These are phyloP conservation scores for Yueomyces sp. DNA, from an alignment of 805 yeast genomes.

Conservation along the genomic window DNA sequence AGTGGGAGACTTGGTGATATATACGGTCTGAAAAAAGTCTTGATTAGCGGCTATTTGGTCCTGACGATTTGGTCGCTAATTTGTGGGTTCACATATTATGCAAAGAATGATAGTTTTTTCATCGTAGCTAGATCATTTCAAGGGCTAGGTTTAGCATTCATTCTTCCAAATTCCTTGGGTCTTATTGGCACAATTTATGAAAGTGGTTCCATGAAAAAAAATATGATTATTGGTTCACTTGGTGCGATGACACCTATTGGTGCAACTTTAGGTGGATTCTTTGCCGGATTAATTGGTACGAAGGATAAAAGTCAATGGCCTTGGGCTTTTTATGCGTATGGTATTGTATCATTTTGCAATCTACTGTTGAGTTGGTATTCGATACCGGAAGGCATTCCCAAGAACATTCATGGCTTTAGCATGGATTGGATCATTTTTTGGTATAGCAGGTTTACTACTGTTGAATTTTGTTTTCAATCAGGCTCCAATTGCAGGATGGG, in stretches of 20 bases:
- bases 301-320: constrained; percentile 12
- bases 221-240: constrained; percentile 38
- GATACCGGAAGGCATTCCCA: constrained; percentile 20
- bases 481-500: constrained; percentile 65
- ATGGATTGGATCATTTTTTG: constrained; percentile 47
- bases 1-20: constrained; percentile 65
- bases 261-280: constrained; percentile 38
- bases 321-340: constrained; percentile 20
- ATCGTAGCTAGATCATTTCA: constrained; percentile 42
- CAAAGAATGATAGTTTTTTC: constrained; percentile 38
- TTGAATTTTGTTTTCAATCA: constrained; percentile 65
- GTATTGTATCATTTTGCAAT: constrained; percentile 10
- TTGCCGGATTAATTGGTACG: constrained; percentile 33
- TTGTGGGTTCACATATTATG: constrained; percentile 42
- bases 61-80: constrained; percentile 43
- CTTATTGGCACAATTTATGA: constrained; percentile 35
- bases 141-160: constrained; percentile 48
- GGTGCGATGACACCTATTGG: constrained; percentile 55
- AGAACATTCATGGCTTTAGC: constrained; percentile 10
- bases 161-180: constrained; percentile 49
- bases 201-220: constrained; percentile 25
- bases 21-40: constrained; percentile 45
- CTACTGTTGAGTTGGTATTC: constrained; percentile 9
- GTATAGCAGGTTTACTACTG: constrained; percentile 46
- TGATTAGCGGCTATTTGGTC: constrained; percentile 44